phyloP scores from a whole-genome alignment of 306 rosid species.

The Cucumis hystrix region DNA sequence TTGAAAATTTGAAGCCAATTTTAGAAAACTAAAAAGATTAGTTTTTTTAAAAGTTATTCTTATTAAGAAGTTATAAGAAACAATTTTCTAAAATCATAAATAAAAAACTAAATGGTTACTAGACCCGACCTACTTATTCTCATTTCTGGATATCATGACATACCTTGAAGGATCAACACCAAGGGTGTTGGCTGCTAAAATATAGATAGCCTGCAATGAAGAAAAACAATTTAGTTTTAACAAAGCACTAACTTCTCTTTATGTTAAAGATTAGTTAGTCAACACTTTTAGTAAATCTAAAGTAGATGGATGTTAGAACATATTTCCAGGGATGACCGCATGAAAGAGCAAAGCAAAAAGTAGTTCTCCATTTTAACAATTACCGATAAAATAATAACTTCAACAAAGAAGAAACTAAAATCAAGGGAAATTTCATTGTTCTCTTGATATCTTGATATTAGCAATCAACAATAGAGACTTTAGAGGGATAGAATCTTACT shows the following conservation, averaged over 20 bases:
- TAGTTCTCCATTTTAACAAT: neutral
- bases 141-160: neutral
- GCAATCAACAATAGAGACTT: neutral
- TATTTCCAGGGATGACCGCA: no score
- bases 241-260: neutral
- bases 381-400: neutral
- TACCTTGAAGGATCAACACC: constrained; percentile 91
- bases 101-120: neutral
- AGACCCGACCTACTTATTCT: neutral
- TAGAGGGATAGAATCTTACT: constrained; percentile 30
- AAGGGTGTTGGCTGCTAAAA: constrained; percentile 72
- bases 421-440: neutral
- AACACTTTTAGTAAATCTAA: neutral
- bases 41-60: no score
- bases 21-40: no score
- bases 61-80: no score
- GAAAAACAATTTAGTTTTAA: constrained; percentile 9
- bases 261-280: neutral
- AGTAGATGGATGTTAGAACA: neutral
- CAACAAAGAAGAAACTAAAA: neutral
- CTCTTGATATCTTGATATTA: neutral
- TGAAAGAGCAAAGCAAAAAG: neutral
- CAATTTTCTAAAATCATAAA: no score
- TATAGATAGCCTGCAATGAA: constrained; percentile 77
- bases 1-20: no score